phyloP scores from a whole-genome alignment of 2,329 filamentous ascomycete genomes.

The Cladorrhinum sp. region DNA sequence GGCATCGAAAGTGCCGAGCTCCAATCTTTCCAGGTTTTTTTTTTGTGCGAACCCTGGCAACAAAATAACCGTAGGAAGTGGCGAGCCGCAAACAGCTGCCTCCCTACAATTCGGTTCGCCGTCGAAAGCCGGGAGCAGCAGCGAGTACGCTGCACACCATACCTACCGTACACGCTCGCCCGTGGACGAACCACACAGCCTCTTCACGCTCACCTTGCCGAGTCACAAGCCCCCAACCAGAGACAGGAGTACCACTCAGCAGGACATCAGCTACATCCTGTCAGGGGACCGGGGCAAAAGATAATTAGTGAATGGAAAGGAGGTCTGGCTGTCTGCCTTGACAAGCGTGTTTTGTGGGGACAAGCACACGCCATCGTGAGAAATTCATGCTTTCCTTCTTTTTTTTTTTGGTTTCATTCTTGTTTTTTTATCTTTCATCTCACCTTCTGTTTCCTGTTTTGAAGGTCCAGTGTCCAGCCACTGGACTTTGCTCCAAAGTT shows the following conservation, averaged over 20 bases:
- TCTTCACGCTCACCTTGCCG: slow-evolving; percentile 1
- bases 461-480: not conserved
- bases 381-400: not conserved
- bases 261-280: not conserved
- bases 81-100: slow-evolving; percentile 17
- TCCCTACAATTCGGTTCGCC: slow-evolving; percentile 17
- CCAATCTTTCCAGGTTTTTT: not conserved
- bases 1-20: not conserved
- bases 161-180: not conserved
- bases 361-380: not conserved
- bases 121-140: slow-evolving; percentile 25
- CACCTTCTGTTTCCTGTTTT: not conserved
- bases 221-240: not conserved
- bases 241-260: not conserved
- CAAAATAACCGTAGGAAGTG: slow-evolving; percentile 10
- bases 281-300: not conserved
- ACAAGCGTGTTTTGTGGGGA: not conserved
- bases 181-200: not conserved
- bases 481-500: not conserved
- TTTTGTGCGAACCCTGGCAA: not conserved
- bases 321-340: not conserved
- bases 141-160: slow-evolving; percentile 19
- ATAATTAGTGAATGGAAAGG: not conserved
- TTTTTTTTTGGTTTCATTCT: not conserved
- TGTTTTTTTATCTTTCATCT: not conserved